Evolutionary conservation across 495 filamentous ascomycete genomes (phyloP).

Genomic region (Lindgomyces ingoldianus): DNA sequence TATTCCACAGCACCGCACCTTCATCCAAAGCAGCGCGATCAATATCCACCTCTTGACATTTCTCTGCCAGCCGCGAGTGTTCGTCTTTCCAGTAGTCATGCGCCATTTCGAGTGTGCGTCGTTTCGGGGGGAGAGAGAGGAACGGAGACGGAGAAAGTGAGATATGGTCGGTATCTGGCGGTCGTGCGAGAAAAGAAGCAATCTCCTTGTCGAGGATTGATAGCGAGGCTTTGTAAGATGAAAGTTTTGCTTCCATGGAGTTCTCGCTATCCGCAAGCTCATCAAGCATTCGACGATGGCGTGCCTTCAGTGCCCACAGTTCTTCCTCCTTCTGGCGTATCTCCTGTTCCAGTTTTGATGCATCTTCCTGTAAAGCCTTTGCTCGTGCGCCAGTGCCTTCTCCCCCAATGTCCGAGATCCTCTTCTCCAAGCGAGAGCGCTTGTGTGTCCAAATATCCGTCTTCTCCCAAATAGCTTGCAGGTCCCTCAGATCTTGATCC

Average conservation of each 20-base stretch:
- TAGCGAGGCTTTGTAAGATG: slow-evolving; percentile 59
- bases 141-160: slow-evolving; percentile 38
- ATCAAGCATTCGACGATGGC: slow-evolving; percentile 60
- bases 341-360: slow-evolving; percentile 43
- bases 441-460: slow-evolving; percentile 63
- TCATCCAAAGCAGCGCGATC: slow-evolving; percentile 81
- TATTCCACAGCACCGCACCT: slow-evolving; percentile 78
- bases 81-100: slow-evolving; percentile 74
- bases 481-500: slow-evolving; percentile 55
- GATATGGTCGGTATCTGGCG: slow-evolving; percentile 43
- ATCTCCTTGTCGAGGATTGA: slow-evolving; percentile 59
- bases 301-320: slow-evolving; percentile 66
- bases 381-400: slow-evolving; percentile 40
- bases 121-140: slow-evolving; percentile 58
- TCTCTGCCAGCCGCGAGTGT: slow-evolving; percentile 56
- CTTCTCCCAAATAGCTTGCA: slow-evolving; percentile 60
- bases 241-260: slow-evolving; percentile 60
- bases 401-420: slow-evolving; percentile 56
- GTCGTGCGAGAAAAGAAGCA: slow-evolving; percentile 52
- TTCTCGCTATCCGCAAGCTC: slow-evolving; percentile 67
- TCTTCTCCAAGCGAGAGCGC: slow-evolving; percentile 49
- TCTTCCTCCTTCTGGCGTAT: slow-evolving; percentile 61
- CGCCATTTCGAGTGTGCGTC: slow-evolving; percentile 76
- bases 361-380: slow-evolving; percentile 44
- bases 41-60: slow-evolving; percentile 60